Percentiles rank a stretch among this genome's conserved stretches.
Conservation (phyloP, 1,284 basidiomycete genomes). For the Heterobasidion occidentale region DNA sequence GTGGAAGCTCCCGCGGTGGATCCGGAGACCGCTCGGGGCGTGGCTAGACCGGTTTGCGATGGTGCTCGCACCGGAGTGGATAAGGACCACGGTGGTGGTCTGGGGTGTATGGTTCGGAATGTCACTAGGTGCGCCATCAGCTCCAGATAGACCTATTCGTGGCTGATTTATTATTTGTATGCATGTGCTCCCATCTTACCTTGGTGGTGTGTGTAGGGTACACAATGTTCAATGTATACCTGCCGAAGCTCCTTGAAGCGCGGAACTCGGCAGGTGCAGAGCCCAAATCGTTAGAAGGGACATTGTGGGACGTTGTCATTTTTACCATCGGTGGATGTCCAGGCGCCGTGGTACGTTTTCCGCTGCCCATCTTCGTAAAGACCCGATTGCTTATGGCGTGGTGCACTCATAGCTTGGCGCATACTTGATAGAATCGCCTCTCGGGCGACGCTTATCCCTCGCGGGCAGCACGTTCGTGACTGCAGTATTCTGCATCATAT, state of each 20-base stretch:
- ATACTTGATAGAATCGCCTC: conserved; percentile 72
- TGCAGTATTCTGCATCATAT: conserved; percentile 69
- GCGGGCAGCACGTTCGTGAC: conserved; percentile 80
- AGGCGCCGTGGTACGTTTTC: conserved; percentile 64
- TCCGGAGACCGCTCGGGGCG: conserved; percentile 44
- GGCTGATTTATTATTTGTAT: neutral
- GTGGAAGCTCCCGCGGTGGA: conserved; percentile 34
- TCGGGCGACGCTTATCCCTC: conserved; percentile 77
- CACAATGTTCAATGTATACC: conserved; percentile 96
- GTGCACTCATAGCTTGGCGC: conserved; percentile 65
- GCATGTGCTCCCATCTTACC: conserved; percentile 3
- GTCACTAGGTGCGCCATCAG: conserved; percentile 56
- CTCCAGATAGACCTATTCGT: neutral
- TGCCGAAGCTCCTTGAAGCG: conserved; percentile 85
- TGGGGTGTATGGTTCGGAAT: conserved; percentile 82
- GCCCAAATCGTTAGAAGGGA: conserved; percentile 46
- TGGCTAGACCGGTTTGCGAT: conserved; percentile 70
- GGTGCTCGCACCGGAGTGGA: conserved; percentile 80
- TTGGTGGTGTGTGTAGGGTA: conserved; percentile 42
- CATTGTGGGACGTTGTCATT: conserved; percentile 77
- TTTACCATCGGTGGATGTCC: conserved; percentile 83
- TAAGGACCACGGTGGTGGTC: conserved; percentile 74
- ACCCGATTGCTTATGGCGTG: neutral
- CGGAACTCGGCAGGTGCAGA: conserved; percentile 22
- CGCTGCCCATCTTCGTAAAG: neutral